Percentiles rank a stretch among this genome's conserved stretches.
Evolutionary conservation across 2,329 filamentous ascomycete species (phyloP).

Genomic region (Septoria petroselini): DNA sequence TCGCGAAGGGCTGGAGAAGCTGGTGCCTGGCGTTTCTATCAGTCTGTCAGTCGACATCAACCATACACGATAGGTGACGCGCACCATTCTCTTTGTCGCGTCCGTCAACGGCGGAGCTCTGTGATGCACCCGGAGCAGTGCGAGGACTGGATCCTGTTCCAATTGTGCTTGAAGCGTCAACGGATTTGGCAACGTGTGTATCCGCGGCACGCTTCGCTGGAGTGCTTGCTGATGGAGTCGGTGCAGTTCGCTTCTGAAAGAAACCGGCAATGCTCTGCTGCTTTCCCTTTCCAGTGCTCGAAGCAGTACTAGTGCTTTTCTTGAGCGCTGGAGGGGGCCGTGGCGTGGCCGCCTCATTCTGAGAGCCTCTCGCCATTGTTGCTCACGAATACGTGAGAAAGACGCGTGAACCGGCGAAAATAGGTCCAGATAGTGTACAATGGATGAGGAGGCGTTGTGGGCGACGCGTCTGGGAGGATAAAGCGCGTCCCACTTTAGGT

Average conservation of each 20-base stretch:
- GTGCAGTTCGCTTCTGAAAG: constrained; percentile 59
- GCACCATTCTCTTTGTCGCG: constrained; percentile 55
- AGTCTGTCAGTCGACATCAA: constrained; percentile 43
- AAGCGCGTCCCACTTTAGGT: too few relatives aligned
- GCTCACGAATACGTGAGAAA: neutral
- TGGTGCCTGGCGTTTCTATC: constrained; percentile 46
- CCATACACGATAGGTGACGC: constrained; percentile 1
- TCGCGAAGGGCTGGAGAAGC: constrained; percentile 70
- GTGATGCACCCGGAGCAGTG: constrained; percentile 29
- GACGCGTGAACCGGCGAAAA: neutral
- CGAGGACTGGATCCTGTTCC: constrained; percentile 22
- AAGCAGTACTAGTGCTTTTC: constrained; percentile 46
- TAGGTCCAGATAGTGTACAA: neutral
- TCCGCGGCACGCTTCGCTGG: constrained; percentile 36
- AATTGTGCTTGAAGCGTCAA: constrained; percentile 19
- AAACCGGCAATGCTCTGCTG: constrained; percentile 75
- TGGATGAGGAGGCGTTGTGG: constrained; percentile 5
- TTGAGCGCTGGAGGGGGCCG: constrained; percentile 33
- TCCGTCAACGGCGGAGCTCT: constrained; percentile 50
- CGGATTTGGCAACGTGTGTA: constrained; percentile 11
- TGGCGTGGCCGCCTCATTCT: constrained; percentile 16
- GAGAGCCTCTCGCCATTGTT: constrained; percentile 17
- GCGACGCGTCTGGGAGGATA: constrained; percentile 5
- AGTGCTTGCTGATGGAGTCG: constrained; percentile 48
- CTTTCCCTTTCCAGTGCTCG: constrained; percentile 46